Percentiles rank a stretch among this genome's conserved stretches.
Evolutionary conservation across 352 stramenopile species (phyloP).

Genomic region (Phytophthora syringae): DNA sequence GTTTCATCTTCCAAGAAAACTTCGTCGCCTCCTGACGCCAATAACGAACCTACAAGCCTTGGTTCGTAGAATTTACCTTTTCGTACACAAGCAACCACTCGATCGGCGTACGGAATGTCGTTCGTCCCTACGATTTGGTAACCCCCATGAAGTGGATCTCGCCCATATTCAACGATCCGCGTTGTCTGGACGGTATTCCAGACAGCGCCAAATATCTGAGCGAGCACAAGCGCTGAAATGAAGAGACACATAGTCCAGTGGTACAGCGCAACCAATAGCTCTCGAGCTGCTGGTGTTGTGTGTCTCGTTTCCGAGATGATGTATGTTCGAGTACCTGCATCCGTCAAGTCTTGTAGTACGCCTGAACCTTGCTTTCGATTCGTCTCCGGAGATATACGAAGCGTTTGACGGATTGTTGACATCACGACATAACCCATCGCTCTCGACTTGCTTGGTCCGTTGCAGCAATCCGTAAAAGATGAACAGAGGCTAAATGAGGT

Average conservation of each 20-base stretch:
- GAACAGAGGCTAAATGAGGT: not conserved
- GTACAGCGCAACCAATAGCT: constrained; percentile 13
- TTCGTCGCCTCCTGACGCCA: constrained; percentile 29
- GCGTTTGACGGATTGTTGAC: not conserved
- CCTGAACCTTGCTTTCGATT: not conserved
- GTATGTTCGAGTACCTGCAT: not conserved
- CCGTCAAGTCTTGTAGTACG: not conserved
- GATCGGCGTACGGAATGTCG: constrained; percentile 55
- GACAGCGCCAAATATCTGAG: constrained; percentile 40
- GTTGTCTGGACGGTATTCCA: constrained; percentile 18
- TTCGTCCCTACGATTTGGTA: constrained; percentile 41
- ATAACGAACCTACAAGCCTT: constrained; percentile 26
- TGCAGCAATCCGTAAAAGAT: not conserved
- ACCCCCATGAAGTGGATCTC: constrained; percentile 5
- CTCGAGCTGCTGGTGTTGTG: not conserved
- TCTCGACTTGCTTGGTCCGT: not conserved
- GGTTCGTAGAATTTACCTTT: constrained; percentile 35
- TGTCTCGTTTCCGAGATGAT: not conserved
- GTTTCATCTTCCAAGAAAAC: constrained; percentile 24
- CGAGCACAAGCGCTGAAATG: constrained; percentile 31
- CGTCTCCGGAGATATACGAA: not conserved
- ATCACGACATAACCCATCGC: not conserved
- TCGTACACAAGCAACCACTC: constrained; percentile 41
- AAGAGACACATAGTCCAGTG: constrained; percentile 44
- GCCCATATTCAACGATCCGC: constrained; percentile 12